Evolutionary conservation across 495 filamentous ascomycete genomes (phyloP), one percentile per base, ranked within the genome.

Genomic region (Annulohypoxylon moriforme): DNA sequence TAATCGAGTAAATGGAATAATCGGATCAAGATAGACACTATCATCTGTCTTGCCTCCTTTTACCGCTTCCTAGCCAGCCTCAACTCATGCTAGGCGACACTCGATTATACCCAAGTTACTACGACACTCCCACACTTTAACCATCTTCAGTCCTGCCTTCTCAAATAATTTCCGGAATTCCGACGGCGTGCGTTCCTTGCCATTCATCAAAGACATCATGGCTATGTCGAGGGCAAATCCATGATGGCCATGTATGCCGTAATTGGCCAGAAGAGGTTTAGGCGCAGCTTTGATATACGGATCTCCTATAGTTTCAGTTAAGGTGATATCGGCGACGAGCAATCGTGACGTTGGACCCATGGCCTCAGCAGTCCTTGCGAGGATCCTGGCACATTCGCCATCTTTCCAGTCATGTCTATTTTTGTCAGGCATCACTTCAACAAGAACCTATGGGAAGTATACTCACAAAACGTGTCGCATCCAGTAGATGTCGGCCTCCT

Each of bases 321-420:
- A 75, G 9, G 79, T 74, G 42, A 78, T 79, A 24, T 83, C 80
- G 64, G 79, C 80, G 64, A 82, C 78, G 1, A 83, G 72, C 31
- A 83, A 67, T 20, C 77, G 75, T 9, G 81, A 83, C 9, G 72
- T 71, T 14, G 69, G 64, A 10, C 53, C 57, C 80, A 82, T 81
- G 46, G 73, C 68, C 0, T 57, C 36, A 46, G 75, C 72, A 16
- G 77, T 68, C 14, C 57, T 63, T n/a, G 59, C 33, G 29, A 84
- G 76, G 40, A 84, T 84, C 22, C 72, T 69, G n/a, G 80, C 52
- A 49, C 76, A 77, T 68, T 81, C 80, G 11, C 73, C 69, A 60
- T 84, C 81, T n/a, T 79, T 76, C 83, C 81, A 84, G 56, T 85
- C 76, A 46, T 80, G 79, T 20, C 71, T 74, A 27, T 36, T 52